These are phyloP conservation scores for Guillardia theta DNA, from an alignment of 78 protist species.

Conservation along the genomic window DNA sequence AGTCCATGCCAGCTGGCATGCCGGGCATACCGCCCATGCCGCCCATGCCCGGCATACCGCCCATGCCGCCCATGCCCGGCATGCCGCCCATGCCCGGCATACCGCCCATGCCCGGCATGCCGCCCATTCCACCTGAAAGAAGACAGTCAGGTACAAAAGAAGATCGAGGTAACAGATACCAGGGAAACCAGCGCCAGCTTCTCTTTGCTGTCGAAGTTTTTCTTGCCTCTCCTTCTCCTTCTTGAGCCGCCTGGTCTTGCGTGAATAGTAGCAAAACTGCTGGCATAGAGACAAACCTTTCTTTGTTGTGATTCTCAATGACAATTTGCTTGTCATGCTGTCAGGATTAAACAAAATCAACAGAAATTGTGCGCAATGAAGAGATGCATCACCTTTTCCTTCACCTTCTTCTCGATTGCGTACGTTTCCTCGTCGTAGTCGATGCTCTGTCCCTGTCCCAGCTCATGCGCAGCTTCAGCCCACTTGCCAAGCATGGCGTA, in stretches of 20 bases:
- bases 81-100: conserved; percentile 50
- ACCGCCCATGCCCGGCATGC: conserved; percentile 19
- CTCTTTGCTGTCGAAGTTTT: not conserved
- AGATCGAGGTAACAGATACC: not conserved
- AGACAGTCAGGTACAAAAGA: not conserved
- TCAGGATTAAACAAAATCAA: too few species aligned
- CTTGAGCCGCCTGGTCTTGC: not conserved
- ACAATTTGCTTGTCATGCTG: too few species aligned
- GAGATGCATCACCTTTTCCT: not conserved
- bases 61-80: conserved; percentile 47
- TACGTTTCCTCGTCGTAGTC: conserved; percentile 48
- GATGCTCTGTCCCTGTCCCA: not conserved
- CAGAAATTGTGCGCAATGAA: too few species aligned
- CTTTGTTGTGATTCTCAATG: too few species aligned
- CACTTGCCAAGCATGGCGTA: not conserved
- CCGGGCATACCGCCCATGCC: conserved; percentile 31
- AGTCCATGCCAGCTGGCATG: not conserved
- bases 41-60: conserved; percentile 29
- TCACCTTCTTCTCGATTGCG: not conserved
- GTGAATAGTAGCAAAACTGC: too few species aligned
- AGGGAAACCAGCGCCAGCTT: not conserved
- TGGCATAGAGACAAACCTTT: too few species aligned
- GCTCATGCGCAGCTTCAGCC: not conserved
- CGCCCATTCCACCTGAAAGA: conserved; percentile 42
- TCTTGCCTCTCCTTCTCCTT: conserved; percentile 16